A percentile compares a stretch with the other conserved stretches of the same genome.
Evolutionary conservation across 495 filamentous ascomycete species (phyloP).

Genomic region (Trichoderma orchidacearum): DNA sequence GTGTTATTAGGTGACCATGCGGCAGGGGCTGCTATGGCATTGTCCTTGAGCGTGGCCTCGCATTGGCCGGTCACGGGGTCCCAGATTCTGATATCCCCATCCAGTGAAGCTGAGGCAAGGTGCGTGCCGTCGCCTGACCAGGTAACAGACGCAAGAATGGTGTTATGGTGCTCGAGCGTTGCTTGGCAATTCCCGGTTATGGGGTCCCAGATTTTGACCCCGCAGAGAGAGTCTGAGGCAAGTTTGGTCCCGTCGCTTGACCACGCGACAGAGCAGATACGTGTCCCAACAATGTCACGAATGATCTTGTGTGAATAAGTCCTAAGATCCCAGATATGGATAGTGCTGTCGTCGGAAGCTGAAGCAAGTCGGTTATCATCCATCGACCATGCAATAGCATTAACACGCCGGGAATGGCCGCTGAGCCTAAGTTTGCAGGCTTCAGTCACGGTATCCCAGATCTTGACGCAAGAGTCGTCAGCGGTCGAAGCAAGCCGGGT

Average conservation of each 20-base stretch:
- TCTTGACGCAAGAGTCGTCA: neutral
- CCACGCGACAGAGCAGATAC: neutral
- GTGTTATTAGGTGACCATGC: conserved; percentile 10
- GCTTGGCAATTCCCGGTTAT: neutral
- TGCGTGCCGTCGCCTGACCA: too few relatives aligned
- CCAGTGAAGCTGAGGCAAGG: too few relatives aligned
- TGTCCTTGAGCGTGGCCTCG: conserved; percentile 5
- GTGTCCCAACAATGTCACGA: neutral
- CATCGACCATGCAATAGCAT: conserved; percentile 7
- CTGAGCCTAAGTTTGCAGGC: conserved; percentile 8
- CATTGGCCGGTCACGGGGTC: too few relatives aligned
- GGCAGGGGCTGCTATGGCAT: neutral
- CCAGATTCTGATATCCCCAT: too few relatives aligned
- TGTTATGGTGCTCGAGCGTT: too few relatives aligned
- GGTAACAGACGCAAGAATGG: too few relatives aligned
- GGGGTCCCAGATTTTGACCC: neutral
- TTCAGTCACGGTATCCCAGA: conserved; percentile 13
- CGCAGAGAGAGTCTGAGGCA: neutral
- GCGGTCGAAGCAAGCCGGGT: conserved; percentile 9
- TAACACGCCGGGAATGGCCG: neutral
- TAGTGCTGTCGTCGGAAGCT: neutral
- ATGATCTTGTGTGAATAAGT: neutral
- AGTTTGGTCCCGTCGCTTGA: neutral
- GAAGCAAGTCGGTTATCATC: conserved; percentile 7
- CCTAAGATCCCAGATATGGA: conserved; percentile 2